phyloP scores from a whole-genome alignment of 805 yeast genomes.

The Ogataea nakhonphanomensis region DNA sequence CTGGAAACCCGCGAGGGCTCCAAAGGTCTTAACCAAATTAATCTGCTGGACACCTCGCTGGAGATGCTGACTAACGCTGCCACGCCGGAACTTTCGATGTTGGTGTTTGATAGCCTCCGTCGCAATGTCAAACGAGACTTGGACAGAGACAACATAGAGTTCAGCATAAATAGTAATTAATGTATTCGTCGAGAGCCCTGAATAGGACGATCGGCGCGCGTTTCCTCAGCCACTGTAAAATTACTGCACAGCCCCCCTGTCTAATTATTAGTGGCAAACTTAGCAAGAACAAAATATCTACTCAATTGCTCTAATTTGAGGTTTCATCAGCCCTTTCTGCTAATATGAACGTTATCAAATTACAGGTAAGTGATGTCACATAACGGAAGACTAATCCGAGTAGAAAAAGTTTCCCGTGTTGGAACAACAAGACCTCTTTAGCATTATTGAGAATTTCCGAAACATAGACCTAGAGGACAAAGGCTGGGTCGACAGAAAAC shows the following conservation, averaged over 20 bases:
- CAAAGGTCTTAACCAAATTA: conserved; percentile 7
- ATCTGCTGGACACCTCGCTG: conserved; percentile 22
- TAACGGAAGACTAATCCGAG: conserved; percentile 1
- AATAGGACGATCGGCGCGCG: conserved; percentile 4
- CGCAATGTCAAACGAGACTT: conserved; percentile 15
- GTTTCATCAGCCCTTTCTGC: neutral
- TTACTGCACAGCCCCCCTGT: conserved; percentile 10
- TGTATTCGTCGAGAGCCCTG: neutral
- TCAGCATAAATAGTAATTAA: conserved; percentile 6
- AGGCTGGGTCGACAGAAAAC: conserved; percentile 92
- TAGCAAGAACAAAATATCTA: conserved; percentile 3
- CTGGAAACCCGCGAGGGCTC: conserved; percentile 8
- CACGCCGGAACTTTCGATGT: conserved; percentile 17
- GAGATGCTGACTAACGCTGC: conserved; percentile 18
- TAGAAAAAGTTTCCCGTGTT: conserved; percentile 83
- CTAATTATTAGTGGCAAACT: conserved; percentile 9
- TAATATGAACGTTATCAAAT: conserved; percentile 59
- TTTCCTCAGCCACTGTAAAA: neutral
- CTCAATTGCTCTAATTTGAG: neutral
- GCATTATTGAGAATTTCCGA: conserved; percentile 82
- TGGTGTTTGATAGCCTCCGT: conserved; percentile 18
- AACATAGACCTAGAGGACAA: conserved; percentile 83
- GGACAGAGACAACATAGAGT: conserved; percentile 10
- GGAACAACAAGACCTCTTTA: conserved; percentile 82
- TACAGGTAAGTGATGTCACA: conserved; percentile 44